Evolutionary conservation across 208 protist species (phyloP).

Genomic region (Trypanosomatidae sp.): DNA sequence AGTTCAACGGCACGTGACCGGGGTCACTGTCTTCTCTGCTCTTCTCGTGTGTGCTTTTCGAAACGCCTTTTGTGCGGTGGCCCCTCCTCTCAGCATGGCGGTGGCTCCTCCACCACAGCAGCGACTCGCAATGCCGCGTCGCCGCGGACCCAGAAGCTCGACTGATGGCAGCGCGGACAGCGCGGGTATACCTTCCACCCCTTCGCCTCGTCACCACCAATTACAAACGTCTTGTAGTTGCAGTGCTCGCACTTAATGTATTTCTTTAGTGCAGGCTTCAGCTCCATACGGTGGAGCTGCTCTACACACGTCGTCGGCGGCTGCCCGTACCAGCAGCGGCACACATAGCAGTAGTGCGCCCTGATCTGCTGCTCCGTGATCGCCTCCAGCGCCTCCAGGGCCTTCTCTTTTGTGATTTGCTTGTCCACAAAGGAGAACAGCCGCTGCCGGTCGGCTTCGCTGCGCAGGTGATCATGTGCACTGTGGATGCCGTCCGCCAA

Average conservation of each 20-base stretch:
- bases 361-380: constrained; percentile 59
- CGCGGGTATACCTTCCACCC: constrained; percentile 58
- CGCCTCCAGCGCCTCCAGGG: constrained; percentile 40
- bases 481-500: constrained; percentile 49
- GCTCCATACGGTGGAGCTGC: constrained; percentile 51
- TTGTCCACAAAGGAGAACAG: constrained; percentile 53
- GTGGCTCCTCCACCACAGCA: constrained; percentile 4
- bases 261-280: constrained; percentile 46
- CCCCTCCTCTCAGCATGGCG: constrained; percentile 4
- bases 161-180: constrained; percentile 65
- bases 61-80: background rate
- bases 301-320: constrained; percentile 52
- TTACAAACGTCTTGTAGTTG: constrained; percentile 67
- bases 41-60: background rate
- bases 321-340: constrained; percentile 56
- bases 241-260: constrained; percentile 80
- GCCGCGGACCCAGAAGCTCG: constrained; percentile 43
- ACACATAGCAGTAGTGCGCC: constrained; percentile 63
- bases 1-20: background rate
- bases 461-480: constrained; percentile 48
- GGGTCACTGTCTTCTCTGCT: background rate
- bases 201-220: constrained; percentile 54
- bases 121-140: constrained; percentile 62
- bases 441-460: constrained; percentile 31
- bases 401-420: constrained; percentile 60